Conservation (phyloP, 495 filamentous ascomycete genomes). For the Diplogelasinospora grovesii region DNA sequence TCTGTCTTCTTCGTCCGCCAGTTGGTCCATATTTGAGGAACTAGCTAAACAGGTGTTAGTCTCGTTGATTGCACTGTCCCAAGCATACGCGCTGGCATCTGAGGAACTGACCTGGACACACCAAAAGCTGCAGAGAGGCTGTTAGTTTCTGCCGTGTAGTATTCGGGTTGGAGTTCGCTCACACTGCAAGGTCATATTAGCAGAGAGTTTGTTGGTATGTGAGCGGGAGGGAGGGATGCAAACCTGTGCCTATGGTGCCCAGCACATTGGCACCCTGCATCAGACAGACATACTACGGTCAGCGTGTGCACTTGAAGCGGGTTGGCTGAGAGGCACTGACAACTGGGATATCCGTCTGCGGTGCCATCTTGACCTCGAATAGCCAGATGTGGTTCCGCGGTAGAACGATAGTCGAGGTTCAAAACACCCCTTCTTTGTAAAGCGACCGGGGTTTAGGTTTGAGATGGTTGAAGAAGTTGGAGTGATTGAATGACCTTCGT, state of each 20-base stretch:
- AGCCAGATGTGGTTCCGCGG: no score
- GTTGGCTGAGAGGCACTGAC: conserved; percentile 13
- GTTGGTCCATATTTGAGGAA: conserved; percentile 62
- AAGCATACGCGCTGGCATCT: no score
- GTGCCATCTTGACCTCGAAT: conserved; percentile 26
- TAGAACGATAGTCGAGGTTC: neutral
- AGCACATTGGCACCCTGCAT: conserved; percentile 42
- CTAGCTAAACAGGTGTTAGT: conserved; percentile 18
- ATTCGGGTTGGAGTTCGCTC: neutral
- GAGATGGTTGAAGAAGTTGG: no score
- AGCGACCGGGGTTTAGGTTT: neutral
- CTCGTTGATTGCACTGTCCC: neutral
- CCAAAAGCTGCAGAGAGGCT: conserved; percentile 28
- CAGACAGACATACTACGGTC: neutral
- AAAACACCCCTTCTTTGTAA: neutral
- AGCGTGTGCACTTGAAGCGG: neutral
- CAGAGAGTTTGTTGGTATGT: neutral
- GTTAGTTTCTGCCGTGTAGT: neutral
- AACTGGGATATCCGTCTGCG: conserved; percentile 37
- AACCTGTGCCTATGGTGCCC: conserved; percentile 42
- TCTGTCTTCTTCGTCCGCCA: conserved; percentile 64
- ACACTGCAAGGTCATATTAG: conserved; percentile 5
- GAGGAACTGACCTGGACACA: conserved; percentile 39
- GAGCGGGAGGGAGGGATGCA: neutral
- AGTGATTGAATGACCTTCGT: no score